Base-by-base conservation (phyloP, 73 alveolate genomes). In the Symbiodinium natans region DNA sequence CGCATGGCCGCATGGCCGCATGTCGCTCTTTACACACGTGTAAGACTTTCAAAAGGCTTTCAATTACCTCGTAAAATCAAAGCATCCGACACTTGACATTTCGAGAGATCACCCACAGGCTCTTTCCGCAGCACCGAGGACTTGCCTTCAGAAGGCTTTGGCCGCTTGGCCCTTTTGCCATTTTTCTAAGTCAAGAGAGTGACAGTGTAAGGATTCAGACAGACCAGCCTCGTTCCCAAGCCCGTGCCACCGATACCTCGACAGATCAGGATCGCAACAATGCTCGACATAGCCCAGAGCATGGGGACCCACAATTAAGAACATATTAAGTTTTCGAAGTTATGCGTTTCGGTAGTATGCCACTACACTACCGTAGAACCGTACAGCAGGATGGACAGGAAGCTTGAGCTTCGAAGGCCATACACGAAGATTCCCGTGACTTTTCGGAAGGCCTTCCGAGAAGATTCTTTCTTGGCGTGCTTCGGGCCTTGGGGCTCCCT, bases 181-280 rank as follows among this genome's bases (percentile, higher is more conserved):
- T n/a, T n/a, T n/a, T n/a, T n/a, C 82, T 73, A 41, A 9, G 27
- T 11, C 27, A 9, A 6, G 41, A 71, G 39, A 10, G 43, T 43
- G 43, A 83, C 41, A 1, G 43, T 4, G 11, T 17, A 41, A 42
- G 77, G 42, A 36, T 42, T 41, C 92, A 40, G 59, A 21, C 6
- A 6, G 33, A 59, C 36, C 77, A 56, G 29, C 88, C 46, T 38
- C 97, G 83, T 80, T 90, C 97, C 97, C 97, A 90, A 6, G 97
- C 97, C 75, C 97, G 34, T 19, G 97, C 97, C 21, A 90, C 97
- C 7, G 97, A 90, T 38, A 90, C 97, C 97, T 90, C 5, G 68
- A 1, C 0, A 21, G 68, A 52, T 52, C 29, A n/a, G n/a, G n/a
- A n/a, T n/a, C n/a, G n/a, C n/a, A n/a, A n/a, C 31, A 54, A 31